Base-by-base conservation (phyloP, 1,139 yeast species). In the Yamadazyma siamensis region DNA sequence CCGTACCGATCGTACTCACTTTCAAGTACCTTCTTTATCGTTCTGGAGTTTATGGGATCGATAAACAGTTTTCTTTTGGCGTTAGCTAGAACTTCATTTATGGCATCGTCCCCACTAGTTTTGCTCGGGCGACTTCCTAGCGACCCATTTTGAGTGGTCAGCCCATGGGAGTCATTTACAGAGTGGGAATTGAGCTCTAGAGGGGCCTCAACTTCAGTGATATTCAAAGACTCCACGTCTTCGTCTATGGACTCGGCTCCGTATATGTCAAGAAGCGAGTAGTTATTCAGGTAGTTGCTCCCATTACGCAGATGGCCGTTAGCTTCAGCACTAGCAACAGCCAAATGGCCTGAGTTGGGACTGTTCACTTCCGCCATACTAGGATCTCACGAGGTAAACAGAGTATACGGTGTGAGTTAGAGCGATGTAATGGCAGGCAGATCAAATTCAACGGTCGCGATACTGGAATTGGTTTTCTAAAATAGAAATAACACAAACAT, bases 1-100 rank as follows among this genome's bases (percentile, higher is more conserved):
- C 97, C 97, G 50, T 89, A 89, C 28, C 89, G 59, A 53, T 89
- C 97, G 33, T 77, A 66, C 21, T 67, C 65, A 7, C 74, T 54
- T 10, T 37, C 31, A n/a, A 59, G 33, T 5, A 61, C 34, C n/a
- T 42, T 36, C 10, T 31, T 28, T 15, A 46, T 38, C 4, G 41
- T 28, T 6, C 29, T 28, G 13, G 26, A 8, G 10, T 39, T 35
- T 1, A 51, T 32, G 5, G 45, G 39, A 20, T 36, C 38, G 4
- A 50, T 35, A 28, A 33, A 48, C 28, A 32, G 33, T 9, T 31
- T 34, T 23, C 49, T 27, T 10, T 36, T 28, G 15, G 38, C 38
- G 26, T 39, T 39, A 4, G 32, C 35, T 14, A 30, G 23, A 4
- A 42, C 15, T 25, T 44, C 46, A 6, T 33, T 11, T 5, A 22